A percentile compares a stretch with the other conserved stretches of the same genome.
phyloP scores from a whole-genome alignment of 257 asterid species.

The Nicotiana benthamiana region DNA sequence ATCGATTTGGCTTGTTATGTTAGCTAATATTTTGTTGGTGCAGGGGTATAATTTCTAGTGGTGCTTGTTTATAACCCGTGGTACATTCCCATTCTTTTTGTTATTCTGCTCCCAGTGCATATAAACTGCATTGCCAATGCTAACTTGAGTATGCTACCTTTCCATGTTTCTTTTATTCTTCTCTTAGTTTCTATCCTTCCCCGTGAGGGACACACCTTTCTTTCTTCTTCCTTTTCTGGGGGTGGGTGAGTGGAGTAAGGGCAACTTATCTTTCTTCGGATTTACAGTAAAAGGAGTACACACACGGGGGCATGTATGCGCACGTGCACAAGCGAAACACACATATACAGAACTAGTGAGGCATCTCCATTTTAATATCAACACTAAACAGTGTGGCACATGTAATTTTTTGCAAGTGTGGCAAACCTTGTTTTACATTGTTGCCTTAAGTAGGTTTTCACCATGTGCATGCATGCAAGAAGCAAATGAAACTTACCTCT shows the following conservation, averaged over 20 bases:
- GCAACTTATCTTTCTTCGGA: background rate
- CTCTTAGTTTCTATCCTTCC: background rate
- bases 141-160: background rate
- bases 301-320: background rate
- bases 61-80: background rate
- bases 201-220: background rate
- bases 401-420: background rate
- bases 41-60: background rate
- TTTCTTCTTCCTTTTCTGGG: background rate
- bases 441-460: background rate
- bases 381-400: background rate
- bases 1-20: background rate
- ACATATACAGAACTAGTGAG: background rate
- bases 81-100: background rate
- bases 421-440: background rate
- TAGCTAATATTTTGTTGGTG: background rate
- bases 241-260: background rate
- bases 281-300: background rate
- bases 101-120: background rate
- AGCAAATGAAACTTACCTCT: background rate
- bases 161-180: background rate
- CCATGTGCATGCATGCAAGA: background rate
- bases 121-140: background rate
- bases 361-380: background rate
- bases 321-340: background rate